phyloP scores from a whole-genome alignment of 352 stramenopile species.

The Poterioochromonas sp. region DNA sequence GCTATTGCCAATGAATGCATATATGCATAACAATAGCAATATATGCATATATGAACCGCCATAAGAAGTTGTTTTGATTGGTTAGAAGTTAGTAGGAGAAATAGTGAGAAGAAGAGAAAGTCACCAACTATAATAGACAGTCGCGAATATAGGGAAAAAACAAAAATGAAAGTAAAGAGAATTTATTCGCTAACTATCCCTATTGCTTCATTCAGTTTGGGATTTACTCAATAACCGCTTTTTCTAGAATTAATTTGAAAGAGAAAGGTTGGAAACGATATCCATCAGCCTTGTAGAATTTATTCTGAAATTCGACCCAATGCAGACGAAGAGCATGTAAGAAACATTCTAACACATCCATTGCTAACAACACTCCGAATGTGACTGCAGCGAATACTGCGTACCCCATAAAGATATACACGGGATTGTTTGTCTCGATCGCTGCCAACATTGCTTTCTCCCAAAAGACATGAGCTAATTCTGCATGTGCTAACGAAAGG shows the following conservation, averaged over 20 bases:
- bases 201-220: too few relatives aligned
- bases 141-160: too few relatives aligned
- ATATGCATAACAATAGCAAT: too few relatives aligned
- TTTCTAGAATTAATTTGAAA: constrained; percentile 61
- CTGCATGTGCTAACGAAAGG: constrained; percentile 92
- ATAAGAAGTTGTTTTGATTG: too few relatives aligned
- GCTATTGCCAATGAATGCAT: too few relatives aligned
- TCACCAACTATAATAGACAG: too few relatives aligned
- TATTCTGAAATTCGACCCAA: constrained; percentile 99
- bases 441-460: constrained; percentile 92
- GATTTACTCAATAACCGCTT: neutral
- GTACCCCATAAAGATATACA: constrained; percentile 87
- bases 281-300: constrained; percentile 96
- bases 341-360: constrained; percentile 99
- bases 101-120: too few relatives aligned
- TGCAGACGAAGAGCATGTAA: constrained; percentile 96
- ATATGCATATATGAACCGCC: too few relatives aligned
- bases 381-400: constrained; percentile 82
- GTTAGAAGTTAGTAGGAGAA: too few relatives aligned
- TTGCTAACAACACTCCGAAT: constrained; percentile 93
- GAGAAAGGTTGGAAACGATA: constrained; percentile 90
- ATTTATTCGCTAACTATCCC: too few relatives aligned
- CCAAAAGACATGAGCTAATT: constrained; percentile 86
- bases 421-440: constrained; percentile 90
- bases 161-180: too few relatives aligned